Evolutionary conservation across 23 red algal genomes (phyloP), one percentile per base, ranked within the genome.

Genomic region (Pyropia yezoensis): DNA sequence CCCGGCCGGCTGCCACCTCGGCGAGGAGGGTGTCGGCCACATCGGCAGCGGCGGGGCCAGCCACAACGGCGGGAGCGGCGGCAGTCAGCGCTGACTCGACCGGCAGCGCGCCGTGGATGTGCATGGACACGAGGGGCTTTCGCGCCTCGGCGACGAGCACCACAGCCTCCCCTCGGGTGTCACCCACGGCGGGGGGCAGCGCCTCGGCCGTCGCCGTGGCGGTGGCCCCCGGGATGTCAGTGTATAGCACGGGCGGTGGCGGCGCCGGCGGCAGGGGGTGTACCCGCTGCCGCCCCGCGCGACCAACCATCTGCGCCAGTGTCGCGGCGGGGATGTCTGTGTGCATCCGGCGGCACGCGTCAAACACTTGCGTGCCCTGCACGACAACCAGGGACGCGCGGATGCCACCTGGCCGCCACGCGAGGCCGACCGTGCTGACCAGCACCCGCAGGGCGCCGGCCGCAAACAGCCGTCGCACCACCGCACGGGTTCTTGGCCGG

Each of bases 251-350:
- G 0, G 39, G 39, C 39, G 39, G 39, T 8, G 39, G 39, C 39
- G 39, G 39, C 11, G 39, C 4, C 39, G 39, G 39, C 39, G 39
- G 39, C 11, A 47, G 7, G 39, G 39, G 39, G 39, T 47, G 39
- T 16, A 65, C 30, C 25, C 50, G 57, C 12, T 76, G 64, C 27
- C 75, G 50, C 7, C 85, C 85, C 15, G 65, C 52, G 21, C 77
- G 67, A 16, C 74, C 73, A 22, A 82, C 70, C 85, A 89, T 89
- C 18, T 82, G 66, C 53, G 80, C 39, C 3, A 89, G 63, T 32
- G 83, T 66, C 21, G 85, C 57, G 20, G 80, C 15, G 50, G 63
- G 56, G 22, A 82, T 75, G 16, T 89, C 85, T 28, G 30, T 27
- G 49, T 65, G 61, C 52, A 76, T 17, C 20, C 52, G 69, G 7